Conservation (phyloP, 495 filamentous ascomycete genomes). For the Articulospora tetracladia region DNA sequence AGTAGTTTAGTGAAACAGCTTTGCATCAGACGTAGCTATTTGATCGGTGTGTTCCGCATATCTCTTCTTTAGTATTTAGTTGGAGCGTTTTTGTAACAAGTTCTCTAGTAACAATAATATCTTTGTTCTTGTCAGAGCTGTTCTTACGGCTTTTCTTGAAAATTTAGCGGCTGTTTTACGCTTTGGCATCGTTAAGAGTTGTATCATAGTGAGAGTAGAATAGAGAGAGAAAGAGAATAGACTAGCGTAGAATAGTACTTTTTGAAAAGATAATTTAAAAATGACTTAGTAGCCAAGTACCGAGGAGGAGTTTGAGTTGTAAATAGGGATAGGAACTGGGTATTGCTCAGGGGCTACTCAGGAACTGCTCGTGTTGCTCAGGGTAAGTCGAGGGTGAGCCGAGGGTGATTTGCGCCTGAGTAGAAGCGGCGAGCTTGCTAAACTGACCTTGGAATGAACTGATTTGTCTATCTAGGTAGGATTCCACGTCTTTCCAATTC, state of each 20-base stretch:
- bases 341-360: no score
- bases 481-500: no score
- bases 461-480: no score
- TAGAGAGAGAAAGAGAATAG: not conserved
- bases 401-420: no score
- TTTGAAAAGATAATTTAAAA: not conserved
- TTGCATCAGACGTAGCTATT: not conserved
- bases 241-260: not conserved
- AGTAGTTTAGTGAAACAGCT: not conserved
- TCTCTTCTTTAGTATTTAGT: not conserved
- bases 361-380: no score
- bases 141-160: not conserved
- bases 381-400: no score
- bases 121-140: not conserved
- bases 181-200: not conserved
- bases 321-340: not conserved
- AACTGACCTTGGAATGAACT: no score
- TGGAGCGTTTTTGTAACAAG: not conserved
- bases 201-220: not conserved
- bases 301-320: not conserved
- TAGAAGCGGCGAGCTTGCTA: no score
- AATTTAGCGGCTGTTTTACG: not conserved
- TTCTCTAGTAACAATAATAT: not conserved
- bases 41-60: not conserved
- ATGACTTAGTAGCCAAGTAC: not conserved